Evolutionary conservation across 768 basidiomycete species (phyloP).

Genomic region (Filobasidium floriforme): DNA sequence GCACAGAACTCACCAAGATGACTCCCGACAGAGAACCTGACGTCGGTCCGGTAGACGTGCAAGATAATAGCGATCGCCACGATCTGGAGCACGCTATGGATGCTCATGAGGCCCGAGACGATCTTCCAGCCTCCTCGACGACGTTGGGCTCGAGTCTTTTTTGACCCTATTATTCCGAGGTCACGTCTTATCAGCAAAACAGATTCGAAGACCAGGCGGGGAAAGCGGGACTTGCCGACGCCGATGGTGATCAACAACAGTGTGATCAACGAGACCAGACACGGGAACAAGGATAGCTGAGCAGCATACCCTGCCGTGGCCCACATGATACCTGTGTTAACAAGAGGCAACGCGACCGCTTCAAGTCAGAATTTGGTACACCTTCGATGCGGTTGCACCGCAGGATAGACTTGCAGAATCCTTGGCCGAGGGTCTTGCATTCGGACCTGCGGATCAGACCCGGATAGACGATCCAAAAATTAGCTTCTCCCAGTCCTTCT

Average conservation of each 20-base stretch:
- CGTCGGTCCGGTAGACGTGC: slow-evolving; percentile 42
- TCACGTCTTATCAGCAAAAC: neutral
- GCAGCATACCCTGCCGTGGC: slow-evolving; percentile 39
- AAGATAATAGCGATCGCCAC: slow-evolving; percentile 36
- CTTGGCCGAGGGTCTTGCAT: slow-evolving; percentile 39
- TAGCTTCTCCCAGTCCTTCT: neutral
- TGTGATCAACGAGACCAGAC: slow-evolving; percentile 34
- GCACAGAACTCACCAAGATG: slow-evolving; percentile 26
- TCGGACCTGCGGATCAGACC: slow-evolving; percentile 30
- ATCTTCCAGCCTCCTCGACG: slow-evolving; percentile 42
- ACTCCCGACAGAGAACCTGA: slow-evolving; percentile 32
- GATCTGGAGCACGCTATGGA: slow-evolving; percentile 40
- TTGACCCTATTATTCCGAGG: slow-evolving; percentile 24
- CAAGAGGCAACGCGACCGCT: neutral
- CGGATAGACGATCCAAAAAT: neutral
- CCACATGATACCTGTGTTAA: slow-evolving; percentile 19
- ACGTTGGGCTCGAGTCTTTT: slow-evolving; percentile 33
- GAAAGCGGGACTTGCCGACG: slow-evolving; percentile 27
- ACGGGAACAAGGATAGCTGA: slow-evolving; percentile 42
- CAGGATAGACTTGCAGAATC: slow-evolving; percentile 31
- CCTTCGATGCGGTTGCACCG: neutral
- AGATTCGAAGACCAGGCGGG: neutral
- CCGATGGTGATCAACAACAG: slow-evolving; percentile 42
- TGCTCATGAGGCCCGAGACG: slow-evolving; percentile 39
- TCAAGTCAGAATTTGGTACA: neutral